Base-by-base conservation (phyloP, 2,329 filamentous ascomycete genomes). In the Chalara sp. region DNA sequence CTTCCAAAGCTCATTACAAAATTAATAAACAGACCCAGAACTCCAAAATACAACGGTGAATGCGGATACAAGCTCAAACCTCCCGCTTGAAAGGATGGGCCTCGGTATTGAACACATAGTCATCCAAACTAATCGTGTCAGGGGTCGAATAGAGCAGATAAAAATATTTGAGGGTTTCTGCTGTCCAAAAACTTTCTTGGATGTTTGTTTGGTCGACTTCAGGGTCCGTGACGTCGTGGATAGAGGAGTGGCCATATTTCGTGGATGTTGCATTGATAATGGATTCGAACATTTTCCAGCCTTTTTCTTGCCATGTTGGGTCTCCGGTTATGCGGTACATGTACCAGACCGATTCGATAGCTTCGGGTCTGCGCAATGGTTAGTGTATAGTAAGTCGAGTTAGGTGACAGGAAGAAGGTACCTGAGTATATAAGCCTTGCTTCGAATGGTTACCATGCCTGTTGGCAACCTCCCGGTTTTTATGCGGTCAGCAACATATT, bases 91-190 rank as follows among this genome's bases (percentile, higher is more conserved):
- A 66, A 40, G 63, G 62, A 60, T 67, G 64, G 11, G 69, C 69
- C 52, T 72, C 69, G 7, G 69, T 72, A 51, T 72, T 72, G 62
- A 86, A 69, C 42, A 87, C 81, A 70, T 75, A 86, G 5, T 85
- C 76, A 66, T 87, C 84, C 62, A 87, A 64, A 65, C 77, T 84
- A 32, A 85, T 71, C 13, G 77, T 60, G 31, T 75, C 72, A 0
- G 86, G 83, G 50, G 84, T 78, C 28, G 81, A 81, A 65, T 87
- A 96, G 46, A 95, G 75, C 51, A 96, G 68, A 66, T 89, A 96
- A 58, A 93, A 95, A 65, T 95, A 95, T 73, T 95, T 96, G 60
- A 96, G 72, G 40, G 89, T 96, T 75, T 96, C 90, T 4, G 87
- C 87, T 54, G 89, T 74, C 88, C 90, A 96, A 68, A 95, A 95